Percentiles rank a stretch among this genome's conserved stretches.
Evolutionary conservation across 192 early-diverging fungal genomes (phyloP).

Genomic region (Umbelopsis sp.): DNA sequence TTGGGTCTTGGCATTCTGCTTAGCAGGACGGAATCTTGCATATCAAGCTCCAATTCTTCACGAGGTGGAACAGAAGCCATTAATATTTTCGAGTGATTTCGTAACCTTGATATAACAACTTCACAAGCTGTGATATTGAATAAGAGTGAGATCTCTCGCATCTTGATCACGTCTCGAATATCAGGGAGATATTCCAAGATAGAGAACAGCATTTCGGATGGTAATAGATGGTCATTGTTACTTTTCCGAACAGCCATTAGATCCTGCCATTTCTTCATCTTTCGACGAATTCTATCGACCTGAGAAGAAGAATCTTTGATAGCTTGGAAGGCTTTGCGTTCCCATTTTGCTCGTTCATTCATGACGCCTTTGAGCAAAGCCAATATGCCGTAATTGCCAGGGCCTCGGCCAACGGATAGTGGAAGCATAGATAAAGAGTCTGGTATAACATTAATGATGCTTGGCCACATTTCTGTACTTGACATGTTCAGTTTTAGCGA

Average conservation of each 20-base stretch:
- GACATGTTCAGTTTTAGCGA: conserved; percentile 27
- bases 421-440: conserved; percentile 24
- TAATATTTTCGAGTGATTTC: neutral
- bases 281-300: conserved; percentile 27
- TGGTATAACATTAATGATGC: conserved; percentile 24
- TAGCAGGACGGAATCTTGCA: neutral
- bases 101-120: neutral
- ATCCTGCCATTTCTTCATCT: conserved; percentile 27
- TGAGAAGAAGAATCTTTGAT: conserved; percentile 3
- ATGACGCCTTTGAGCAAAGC: conserved; percentile 22
- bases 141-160: neutral
- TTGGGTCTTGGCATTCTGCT: neutral
- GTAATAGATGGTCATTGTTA: neutral
- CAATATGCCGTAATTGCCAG: conserved; percentile 26
- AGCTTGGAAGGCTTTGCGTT: conserved; percentile 18
- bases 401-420: conserved; percentile 28
- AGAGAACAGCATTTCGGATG: neutral
- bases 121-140: neutral
- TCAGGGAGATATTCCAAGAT: neutral
- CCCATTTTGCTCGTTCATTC: conserved; percentile 21
- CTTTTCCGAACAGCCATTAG: neutral
- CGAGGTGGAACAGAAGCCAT: neutral
- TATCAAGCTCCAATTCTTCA: neutral
- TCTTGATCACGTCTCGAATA: neutral
- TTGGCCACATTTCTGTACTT: conserved; percentile 29